phyloP scores from a whole-genome alignment of 2,329 filamentous ascomycete genomes.

The Colletotrichum tofieldiae region DNA sequence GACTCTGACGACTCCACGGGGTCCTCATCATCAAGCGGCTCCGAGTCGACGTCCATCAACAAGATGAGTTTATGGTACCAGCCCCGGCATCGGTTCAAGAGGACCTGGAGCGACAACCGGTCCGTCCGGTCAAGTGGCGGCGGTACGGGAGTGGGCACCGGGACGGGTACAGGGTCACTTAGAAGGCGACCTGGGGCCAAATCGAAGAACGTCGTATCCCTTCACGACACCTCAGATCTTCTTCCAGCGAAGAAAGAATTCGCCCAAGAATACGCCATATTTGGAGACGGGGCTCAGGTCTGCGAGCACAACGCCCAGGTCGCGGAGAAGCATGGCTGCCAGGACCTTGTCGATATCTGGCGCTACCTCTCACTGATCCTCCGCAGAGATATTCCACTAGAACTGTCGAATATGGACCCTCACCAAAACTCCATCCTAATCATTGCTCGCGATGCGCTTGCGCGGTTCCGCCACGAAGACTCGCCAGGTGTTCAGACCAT shows the following conservation, averaged over 20 bases:
- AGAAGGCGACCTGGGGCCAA: slow-evolving; percentile 64
- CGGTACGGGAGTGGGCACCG: slow-evolving; percentile 72
- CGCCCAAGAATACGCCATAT: slow-evolving; percentile 85
- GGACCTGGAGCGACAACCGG: slow-evolving; percentile 70
- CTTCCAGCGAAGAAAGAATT: slow-evolving; percentile 86
- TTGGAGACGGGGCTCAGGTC: slow-evolving; percentile 85
- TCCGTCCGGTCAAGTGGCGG: slow-evolving; percentile 73
- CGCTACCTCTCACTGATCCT: slow-evolving; percentile 84
- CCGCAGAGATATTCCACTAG: slow-evolving; percentile 81
- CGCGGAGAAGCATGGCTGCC: slow-evolving; percentile 78
- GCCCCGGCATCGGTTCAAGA: slow-evolving; percentile 66
- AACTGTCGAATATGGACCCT: slow-evolving; percentile 71
- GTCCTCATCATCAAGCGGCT: slow-evolving; percentile 70
- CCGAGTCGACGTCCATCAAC: slow-evolving; percentile 75
- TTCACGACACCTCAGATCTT: slow-evolving; percentile 78
- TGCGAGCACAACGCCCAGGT: slow-evolving; percentile 88
- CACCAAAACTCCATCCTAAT: slow-evolving; percentile 75
- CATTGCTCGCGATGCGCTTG: slow-evolving; percentile 75
- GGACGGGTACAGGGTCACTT: slow-evolving; percentile 56
- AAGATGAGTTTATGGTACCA: slow-evolving; percentile 72
- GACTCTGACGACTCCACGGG: slow-evolving; percentile 66
- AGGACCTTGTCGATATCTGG: slow-evolving; percentile 88
- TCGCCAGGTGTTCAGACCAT: slow-evolving; percentile 37
- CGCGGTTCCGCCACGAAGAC: slow-evolving; percentile 52
- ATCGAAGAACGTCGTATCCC: slow-evolving; percentile 79